These are phyloP conservation scores for Pseudozyma tsukubaensis DNA, from an alignment of 1,284 basidiomycete species.

Conservation along the genomic window DNA sequence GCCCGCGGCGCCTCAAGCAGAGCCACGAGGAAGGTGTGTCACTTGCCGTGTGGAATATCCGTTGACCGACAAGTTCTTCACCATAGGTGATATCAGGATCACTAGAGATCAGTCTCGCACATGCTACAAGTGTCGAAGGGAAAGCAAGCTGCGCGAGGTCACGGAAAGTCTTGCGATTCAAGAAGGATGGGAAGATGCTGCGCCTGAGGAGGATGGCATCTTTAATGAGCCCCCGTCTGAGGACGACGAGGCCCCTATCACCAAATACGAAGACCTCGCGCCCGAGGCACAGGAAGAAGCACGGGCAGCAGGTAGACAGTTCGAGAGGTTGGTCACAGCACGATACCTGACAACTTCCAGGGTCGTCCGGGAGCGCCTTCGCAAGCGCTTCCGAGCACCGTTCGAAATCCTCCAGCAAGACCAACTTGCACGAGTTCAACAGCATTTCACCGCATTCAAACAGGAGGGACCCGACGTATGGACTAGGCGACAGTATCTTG, in stretches of 20 bases:
- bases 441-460: too few relatives aligned
- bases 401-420: too few relatives aligned
- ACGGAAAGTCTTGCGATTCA: neutral
- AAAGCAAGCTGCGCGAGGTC: neutral
- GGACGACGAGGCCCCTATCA: neutral
- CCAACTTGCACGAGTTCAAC: too few relatives aligned
- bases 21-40: constrained; percentile 6
- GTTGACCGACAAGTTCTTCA: constrained; percentile 7
- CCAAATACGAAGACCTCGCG: constrained; percentile 3
- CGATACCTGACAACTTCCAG: neutral
- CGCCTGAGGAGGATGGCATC: neutral
- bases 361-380: neutral
- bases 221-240: neutral
- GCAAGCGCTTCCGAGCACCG: neutral
- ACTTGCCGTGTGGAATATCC: constrained; percentile 19
- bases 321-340: too few relatives aligned
- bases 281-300: neutral
- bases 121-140: constrained; percentile 11
- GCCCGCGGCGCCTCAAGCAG: neutral
- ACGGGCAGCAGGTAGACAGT: neutral
- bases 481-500: too few relatives aligned
- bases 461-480: too few relatives aligned
- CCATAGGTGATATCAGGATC: neutral
- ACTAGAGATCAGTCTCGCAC: neutral
- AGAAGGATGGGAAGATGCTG: constrained; percentile 2